phyloP scores from a whole-genome alignment of 345 rosid species.

The Reutealis trisperma region DNA sequence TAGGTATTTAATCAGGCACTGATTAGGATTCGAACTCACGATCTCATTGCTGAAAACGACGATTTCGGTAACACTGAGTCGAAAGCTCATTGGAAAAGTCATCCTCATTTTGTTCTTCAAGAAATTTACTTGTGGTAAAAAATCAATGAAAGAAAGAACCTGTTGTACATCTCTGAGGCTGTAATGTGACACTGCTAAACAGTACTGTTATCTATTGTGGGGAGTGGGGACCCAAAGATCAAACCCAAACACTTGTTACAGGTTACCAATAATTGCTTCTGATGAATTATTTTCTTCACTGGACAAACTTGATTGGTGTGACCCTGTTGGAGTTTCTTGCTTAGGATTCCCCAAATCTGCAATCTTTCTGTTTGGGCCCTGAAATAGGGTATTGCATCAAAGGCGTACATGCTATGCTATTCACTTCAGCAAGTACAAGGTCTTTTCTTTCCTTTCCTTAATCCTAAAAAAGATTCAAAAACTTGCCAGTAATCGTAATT shows the following conservation, averaged over 20 bases:
- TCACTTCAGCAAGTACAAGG: neutral
- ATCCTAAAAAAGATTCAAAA: neutral
- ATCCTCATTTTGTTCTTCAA: no score
- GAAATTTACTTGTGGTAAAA: neutral
- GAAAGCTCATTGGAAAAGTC: no score
- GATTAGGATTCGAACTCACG: no score
- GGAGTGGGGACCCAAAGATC: neutral
- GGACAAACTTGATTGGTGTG: slow-evolving; percentile 17
- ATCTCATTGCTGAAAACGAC: no score
- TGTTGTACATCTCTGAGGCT: neutral
- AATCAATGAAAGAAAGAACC: neutral
- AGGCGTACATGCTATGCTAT: neutral
- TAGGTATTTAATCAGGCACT: no score
- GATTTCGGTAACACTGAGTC: no score
- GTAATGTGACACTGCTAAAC: neutral
- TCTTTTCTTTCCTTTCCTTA: neutral
- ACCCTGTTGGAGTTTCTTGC: slow-evolving; percentile 8
- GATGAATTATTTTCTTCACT: neutral
- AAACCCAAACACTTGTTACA: neutral
- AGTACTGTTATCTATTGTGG: neutral
- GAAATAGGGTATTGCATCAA: neutral
- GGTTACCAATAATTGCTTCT: slow-evolving; percentile 14
- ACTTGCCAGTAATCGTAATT: neutral
- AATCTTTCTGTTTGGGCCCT: neutral
- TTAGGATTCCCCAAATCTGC: slow-evolving; percentile 20